Base-by-base conservation (phyloP, 495 filamentous ascomycete species). In the Talaromyces adpressus region DNA sequence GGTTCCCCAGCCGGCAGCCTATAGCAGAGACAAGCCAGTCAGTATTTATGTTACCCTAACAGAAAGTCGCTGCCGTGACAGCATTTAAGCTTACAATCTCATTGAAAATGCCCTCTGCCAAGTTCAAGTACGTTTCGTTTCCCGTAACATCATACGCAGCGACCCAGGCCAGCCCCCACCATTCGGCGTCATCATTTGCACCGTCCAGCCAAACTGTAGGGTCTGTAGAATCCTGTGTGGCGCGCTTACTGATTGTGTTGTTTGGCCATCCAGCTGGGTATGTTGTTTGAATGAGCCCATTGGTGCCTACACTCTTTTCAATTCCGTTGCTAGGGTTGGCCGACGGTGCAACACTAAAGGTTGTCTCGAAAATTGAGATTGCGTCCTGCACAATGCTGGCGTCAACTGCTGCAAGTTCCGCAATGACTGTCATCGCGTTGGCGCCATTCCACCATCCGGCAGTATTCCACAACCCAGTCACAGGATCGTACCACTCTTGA, bases 391-490 rank as follows among this genome's bases (percentile, higher is more conserved):
- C 62, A 57, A 68, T 63, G 4, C 41, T 69, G 5, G 70, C 62
- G 64, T 84, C 80, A 16, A 82, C 41, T 9, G 74, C 64, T 16
- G 85, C 86, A 64, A 88, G 79, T 67, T 91, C 86, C 64, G 80
- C 84, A 41, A 90, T 69, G 25, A 80, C 77, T 2, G 86, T 89
- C 64, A 91, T 71, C 61, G 79, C 81, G 70, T 91, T 92, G 62
- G 85, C 89, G 45, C 82, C 84, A 72, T 91, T 89, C 89, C 89
- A 92, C 89, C 89, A 92, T 2, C 85, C 85, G 27, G 77, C 79
- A 0, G 83, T 87, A 64, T 84, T 70, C 86, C 86, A 91, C 11
- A 90, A 74, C 16, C 89, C 89, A 0, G 79, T 87, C 7, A 66
- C 65, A 3, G 63, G 59, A 68, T 89, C 82, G 65, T 91, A 91